Conservation (phyloP, 305 asterid species). For the Monarda citriodora region DNA sequence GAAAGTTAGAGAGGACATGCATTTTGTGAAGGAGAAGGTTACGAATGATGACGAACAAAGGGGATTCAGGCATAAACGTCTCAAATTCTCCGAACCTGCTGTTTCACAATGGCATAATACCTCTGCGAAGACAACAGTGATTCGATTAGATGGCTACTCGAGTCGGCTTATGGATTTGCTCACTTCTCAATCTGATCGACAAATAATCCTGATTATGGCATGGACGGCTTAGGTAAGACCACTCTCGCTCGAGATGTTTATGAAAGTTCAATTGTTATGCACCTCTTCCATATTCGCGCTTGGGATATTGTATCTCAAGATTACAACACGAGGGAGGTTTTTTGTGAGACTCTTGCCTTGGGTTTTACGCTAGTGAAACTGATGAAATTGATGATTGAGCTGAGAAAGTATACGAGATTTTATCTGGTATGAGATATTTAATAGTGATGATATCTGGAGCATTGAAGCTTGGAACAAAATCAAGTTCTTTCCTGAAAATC, state of each 20-base stretch:
- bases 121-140: background rate
- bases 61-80: background rate
- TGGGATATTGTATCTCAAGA: constrained; percentile 16
- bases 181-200: constrained; percentile 1
- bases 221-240: constrained; percentile 22
- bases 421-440: constrained; percentile 11
- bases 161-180: constrained; percentile 6
- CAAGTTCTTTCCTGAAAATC: background rate
- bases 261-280: background rate
- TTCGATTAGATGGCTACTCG: constrained; percentile 6
- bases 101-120: background rate
- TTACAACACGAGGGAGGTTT: constrained; percentile 1
- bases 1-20: background rate
- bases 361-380: background rate
- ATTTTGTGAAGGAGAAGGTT: constrained; percentile 4
- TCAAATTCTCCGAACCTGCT: background rate
- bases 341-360: background rate
- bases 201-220: constrained; percentile 10
- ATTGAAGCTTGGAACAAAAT: constrained; percentile 8
- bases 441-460: constrained; percentile 17
- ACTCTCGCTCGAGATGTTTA: constrained; percentile 13
- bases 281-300: constrained; percentile 11
- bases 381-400: constrained; percentile 7
- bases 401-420: background rate
- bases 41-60: background rate